Conservation (phyloP, 2,329 filamentous ascomycete genomes). For the Fusarium praegraminearum region DNA sequence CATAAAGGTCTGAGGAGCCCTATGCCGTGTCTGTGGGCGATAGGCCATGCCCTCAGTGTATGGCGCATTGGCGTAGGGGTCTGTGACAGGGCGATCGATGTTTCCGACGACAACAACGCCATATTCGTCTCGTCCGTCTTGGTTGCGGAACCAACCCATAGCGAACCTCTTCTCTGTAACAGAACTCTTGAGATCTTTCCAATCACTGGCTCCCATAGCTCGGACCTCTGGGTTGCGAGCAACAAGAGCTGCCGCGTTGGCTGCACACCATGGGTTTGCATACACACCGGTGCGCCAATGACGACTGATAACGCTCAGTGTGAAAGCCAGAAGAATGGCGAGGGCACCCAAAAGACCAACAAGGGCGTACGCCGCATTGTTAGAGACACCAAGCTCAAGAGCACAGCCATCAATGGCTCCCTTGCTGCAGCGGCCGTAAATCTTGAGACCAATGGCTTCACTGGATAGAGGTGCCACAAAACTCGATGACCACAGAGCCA, state of each 20-base stretch:
- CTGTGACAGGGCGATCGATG: background rate
- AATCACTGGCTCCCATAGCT: constrained; percentile 27
- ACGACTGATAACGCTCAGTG: constrained; percentile 32
- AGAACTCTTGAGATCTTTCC: constrained; percentile 24
- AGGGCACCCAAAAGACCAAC: constrained; percentile 25
- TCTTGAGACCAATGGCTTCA: constrained; percentile 43
- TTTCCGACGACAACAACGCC: constrained; percentile 30
- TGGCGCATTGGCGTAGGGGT: constrained; percentile 25
- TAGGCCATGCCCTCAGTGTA: constrained; percentile 17
- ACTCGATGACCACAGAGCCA: constrained; percentile 20
- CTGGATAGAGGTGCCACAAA: constrained; percentile 36
- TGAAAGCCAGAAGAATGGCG: constrained; percentile 7
- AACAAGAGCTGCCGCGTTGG: constrained; percentile 36
- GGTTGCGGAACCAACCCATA: constrained; percentile 30
- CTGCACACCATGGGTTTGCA: constrained; percentile 42
- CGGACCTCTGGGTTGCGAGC: constrained; percentile 36
- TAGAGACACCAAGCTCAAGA: constrained; percentile 37
- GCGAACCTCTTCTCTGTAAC: constrained; percentile 31
- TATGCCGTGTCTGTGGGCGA: constrained; percentile 11
- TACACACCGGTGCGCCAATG: constrained; percentile 40
- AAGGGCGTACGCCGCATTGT: constrained; percentile 28
- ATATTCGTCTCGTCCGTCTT: constrained; percentile 32
- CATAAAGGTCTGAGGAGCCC: constrained; percentile 51
- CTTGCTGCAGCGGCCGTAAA: constrained; percentile 37
- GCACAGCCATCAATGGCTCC: constrained; percentile 37